Evolutionary conservation across 495 filamentous ascomycete species (phyloP), one percentile per base, ranked within the genome.

Genomic region (Haplographium delicatum): DNA sequence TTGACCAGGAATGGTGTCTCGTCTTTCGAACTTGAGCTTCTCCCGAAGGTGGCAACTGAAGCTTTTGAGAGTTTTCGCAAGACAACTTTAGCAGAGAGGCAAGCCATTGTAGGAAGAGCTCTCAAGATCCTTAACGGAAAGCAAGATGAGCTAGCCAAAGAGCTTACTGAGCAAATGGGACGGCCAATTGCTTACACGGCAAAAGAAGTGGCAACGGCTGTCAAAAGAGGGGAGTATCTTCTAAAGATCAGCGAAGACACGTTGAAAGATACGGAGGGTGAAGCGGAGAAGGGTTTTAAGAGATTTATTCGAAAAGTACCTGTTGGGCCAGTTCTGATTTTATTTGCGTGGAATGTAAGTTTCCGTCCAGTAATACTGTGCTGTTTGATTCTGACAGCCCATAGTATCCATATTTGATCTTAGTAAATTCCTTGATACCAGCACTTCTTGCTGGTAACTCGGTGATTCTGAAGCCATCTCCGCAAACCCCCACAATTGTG

Each of bases 321-420:
- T 1, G 75, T 96, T 28, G 91, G 91, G 5, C 85, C 88, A 5
- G 84, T 88, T 23, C 71, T 96, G 45, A 76, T 95, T 57, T 78
- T 96, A 48, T 96, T 96, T 68, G 86, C 91, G 10, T 96, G 91
- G 91, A 96, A 96, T 65, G 89, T 90, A 68, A 67, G 85, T 75
- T 16, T 44, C 31, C 35, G 35, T 35, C 23, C 18, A 6, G 8
- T 10, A 13, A 6, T 25, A 43, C 7, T 20, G 57, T 57, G 33
- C 57, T 53, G 15, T 13, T 18, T 2, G 10, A 18, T 40, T n/a
- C 53, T 57, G 18, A 59, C 28, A 22, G 1, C 15, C 15, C 4
- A 9, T 60, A 95, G 89, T 96, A 96, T 62, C 91, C 91, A 10
- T 96, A 94, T 60, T 72, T 96, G 38, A 91, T 91, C 57, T 75